These are phyloP conservation scores for Nadsonia fulvescens DNA, from an alignment of 805 yeast species.

Conservation along the genomic window DNA sequence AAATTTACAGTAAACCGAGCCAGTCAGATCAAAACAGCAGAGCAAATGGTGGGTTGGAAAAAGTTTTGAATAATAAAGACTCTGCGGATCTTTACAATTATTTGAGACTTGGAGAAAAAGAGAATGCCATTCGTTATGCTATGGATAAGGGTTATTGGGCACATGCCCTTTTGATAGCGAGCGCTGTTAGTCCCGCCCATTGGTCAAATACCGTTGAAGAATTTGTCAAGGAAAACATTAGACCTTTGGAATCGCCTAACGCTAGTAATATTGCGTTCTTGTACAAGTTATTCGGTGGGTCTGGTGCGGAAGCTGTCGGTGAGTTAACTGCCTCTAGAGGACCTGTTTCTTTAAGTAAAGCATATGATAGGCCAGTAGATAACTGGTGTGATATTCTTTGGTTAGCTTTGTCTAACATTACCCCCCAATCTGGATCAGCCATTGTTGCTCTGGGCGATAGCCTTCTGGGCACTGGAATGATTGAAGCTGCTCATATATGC, in stretches of 20 bases:
- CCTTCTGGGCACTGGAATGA: slow-evolving; percentile 20
- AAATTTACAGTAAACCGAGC: too few species aligned
- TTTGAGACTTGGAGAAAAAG: slow-evolving; percentile 45
- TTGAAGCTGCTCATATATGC: slow-evolving; percentile 25
- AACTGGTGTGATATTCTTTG: slow-evolving; percentile 19
- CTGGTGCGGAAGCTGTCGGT: slow-evolving; percentile 32
- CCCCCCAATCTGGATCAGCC: slow-evolving; percentile 15
- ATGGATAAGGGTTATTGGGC: slow-evolving; percentile 56
- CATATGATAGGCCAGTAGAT: too few species aligned
- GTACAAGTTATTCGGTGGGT: slow-evolving; percentile 49
- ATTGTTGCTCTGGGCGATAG: slow-evolving; percentile 20
- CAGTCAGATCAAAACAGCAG: too few species aligned
- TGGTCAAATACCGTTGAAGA: slow-evolving; percentile 41
- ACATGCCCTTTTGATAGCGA: slow-evolving; percentile 53
- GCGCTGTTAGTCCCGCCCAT: slow-evolving; percentile 41
- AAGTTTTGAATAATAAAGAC: slow-evolving; percentile 6
- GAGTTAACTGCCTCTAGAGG: slow-evolving; percentile 23
- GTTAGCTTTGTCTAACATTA: slow-evolving; percentile 15
- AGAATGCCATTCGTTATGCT: slow-evolving; percentile 46
- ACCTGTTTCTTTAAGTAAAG: not conserved
- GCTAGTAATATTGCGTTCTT: slow-evolving; percentile 31
- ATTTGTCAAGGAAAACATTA: slow-evolving; percentile 32
- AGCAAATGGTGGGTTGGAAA: slow-evolving; percentile 11
- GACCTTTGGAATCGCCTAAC: slow-evolving; percentile 20
- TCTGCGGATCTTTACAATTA: slow-evolving; percentile 20